Conservation (phyloP, 202 grass and related monocot genomes). For the Panicum hallii region DNA sequence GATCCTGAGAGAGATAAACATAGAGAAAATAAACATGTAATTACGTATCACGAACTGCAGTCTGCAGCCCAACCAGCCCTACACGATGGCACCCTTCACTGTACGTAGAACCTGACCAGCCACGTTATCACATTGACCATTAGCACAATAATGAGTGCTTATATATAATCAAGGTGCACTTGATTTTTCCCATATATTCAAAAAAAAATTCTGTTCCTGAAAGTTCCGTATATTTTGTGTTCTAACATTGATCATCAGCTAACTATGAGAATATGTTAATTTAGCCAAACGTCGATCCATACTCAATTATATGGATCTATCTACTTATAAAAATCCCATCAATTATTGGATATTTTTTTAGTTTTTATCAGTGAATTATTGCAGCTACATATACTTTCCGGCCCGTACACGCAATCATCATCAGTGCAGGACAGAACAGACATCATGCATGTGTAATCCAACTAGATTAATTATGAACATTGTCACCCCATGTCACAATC, state of each 20-base stretch:
- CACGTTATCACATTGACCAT: not conserved
- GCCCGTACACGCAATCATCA: not conserved
- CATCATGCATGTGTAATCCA: no score
- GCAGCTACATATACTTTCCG: not conserved
- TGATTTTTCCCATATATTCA: not conserved
- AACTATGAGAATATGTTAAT: not conserved
- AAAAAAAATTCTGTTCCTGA: not conserved
- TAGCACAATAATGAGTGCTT: not conserved
- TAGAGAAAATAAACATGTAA: no score
- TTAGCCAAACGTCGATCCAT: not conserved
- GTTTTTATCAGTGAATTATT: not conserved
- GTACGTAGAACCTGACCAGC: no score
- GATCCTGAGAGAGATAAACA: no score
- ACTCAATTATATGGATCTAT: not conserved
- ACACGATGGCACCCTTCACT: no score
- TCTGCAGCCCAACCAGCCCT: no score
- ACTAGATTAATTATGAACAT: no score
- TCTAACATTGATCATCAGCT: not conserved
- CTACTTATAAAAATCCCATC: not conserved
- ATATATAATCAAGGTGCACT: not conserved
- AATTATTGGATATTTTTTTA: not conserved
- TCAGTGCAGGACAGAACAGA: not conserved
- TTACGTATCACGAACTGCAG: no score
- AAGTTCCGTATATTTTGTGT: not conserved
- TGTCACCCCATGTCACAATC: not conserved